phyloP scores from a whole-genome alignment of 2,329 filamentous ascomycete species.

The Atkinsonella hypoxylon region DNA sequence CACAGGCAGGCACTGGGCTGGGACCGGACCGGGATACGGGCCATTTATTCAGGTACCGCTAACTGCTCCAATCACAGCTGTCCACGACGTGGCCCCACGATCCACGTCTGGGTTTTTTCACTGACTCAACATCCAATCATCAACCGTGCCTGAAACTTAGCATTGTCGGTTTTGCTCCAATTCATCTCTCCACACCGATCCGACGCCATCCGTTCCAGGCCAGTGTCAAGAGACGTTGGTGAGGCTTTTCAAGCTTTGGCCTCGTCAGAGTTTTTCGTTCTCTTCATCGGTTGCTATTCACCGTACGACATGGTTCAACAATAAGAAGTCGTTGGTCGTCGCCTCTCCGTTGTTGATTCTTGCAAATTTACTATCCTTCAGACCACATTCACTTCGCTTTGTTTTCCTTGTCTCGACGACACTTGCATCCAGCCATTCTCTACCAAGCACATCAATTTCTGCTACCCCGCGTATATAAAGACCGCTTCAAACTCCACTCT shows the following conservation, averaged over 20 bases:
- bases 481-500: neutral
- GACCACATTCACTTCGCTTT: conserved; percentile 1
- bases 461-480: neutral
- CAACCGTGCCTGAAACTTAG: conserved; percentile 10
- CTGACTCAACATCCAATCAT: conserved; percentile 10
- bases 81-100: conserved; percentile 1
- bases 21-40: neutral
- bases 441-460: neutral
- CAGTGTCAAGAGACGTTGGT: neutral
- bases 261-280: conserved; percentile 1
- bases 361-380: neutral
- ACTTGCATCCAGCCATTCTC: neutral
- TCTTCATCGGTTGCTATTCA: neutral
- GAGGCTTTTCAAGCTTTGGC: conserved; percentile 1
- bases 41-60: conserved; percentile 10
- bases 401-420: conserved; percentile 1
- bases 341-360: neutral
- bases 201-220: conserved; percentile 1
- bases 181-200: neutral
- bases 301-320: neutral
- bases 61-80: conserved; percentile 9
- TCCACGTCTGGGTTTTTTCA: conserved; percentile 9
- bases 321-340: neutral
- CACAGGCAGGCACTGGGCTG: neutral
- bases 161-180: neutral